Conservation (phyloP, 2,329 filamentous ascomycete species). For the Exophiala bonariae region DNA sequence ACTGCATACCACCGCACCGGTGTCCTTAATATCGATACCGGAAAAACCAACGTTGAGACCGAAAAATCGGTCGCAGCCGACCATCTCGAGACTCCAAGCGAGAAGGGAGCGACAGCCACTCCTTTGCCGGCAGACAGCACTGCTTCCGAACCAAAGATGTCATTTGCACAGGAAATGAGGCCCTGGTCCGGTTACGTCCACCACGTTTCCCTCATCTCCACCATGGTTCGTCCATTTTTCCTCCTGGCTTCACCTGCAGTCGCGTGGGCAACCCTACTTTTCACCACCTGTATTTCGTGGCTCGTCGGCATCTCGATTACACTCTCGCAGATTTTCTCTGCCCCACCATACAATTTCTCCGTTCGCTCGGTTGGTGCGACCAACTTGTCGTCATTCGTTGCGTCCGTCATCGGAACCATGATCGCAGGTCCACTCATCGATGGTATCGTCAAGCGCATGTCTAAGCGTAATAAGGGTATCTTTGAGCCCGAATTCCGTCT, state of each 20-base stretch:
- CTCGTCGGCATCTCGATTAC: conserved; percentile 33
- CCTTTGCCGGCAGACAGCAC: neutral
- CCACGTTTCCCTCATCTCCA: conserved; percentile 38
- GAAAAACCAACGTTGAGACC: conserved; percentile 28
- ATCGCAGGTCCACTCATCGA: conserved; percentile 38
- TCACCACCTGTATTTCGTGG: conserved; percentile 40
- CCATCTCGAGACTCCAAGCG: conserved; percentile 27
- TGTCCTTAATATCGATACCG: conserved; percentile 39
- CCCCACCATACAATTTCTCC: conserved; percentile 29
- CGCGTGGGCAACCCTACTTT: conserved; percentile 40
- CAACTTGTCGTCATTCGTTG: conserved; percentile 25
- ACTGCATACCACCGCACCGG: conserved; percentile 36
- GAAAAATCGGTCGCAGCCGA: conserved; percentile 27
- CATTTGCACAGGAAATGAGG: conserved; percentile 29
- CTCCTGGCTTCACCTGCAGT: conserved; percentile 39
- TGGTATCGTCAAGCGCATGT: conserved; percentile 35
- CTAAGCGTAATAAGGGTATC: conserved; percentile 37
- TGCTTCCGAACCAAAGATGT: conserved; percentile 28
- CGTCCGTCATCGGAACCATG: conserved; percentile 34
- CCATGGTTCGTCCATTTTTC: conserved; percentile 38
- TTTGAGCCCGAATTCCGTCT: conserved; percentile 44
- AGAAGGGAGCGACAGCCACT: conserved; percentile 11
- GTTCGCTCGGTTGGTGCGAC: conserved; percentile 38
- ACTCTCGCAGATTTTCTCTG: conserved; percentile 39
- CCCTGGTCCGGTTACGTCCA: conserved; percentile 43